These are phyloP conservation scores for Pisolithus marmoratus DNA, from an alignment of 768 basidiomycete species.

Conservation along the genomic window DNA sequence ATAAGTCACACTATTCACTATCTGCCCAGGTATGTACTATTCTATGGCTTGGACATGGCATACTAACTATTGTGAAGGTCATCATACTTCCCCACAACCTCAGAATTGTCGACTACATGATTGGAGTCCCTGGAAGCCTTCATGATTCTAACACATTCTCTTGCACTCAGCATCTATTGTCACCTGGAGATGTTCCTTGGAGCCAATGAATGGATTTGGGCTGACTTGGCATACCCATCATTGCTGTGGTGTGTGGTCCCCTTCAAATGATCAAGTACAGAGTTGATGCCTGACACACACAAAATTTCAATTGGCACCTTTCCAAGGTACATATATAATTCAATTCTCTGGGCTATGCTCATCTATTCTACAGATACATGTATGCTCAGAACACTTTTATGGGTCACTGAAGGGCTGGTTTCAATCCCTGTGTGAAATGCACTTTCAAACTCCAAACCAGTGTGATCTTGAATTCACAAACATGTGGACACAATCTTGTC, in stretches of 20 bases:
- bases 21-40: conserved; percentile 9
- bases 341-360: neutral
- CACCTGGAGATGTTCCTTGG: too few relatives aligned
- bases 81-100: too few relatives aligned
- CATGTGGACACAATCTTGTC: conserved; percentile 2
- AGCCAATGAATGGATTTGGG: too few relatives aligned
- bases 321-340: conserved; percentile 11
- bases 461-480: neutral
- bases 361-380: conserved; percentile 15
- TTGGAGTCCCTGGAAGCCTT: too few relatives aligned
- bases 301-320: conserved; percentile 16
- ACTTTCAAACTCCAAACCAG: conserved; percentile 2
- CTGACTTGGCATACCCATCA: too few relatives aligned
- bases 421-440: conserved; percentile 6
- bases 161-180: too few relatives aligned
- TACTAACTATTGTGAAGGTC: too few relatives aligned
- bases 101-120: too few relatives aligned
- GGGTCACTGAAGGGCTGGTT: conserved; percentile 11
- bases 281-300: conserved; percentile 10
- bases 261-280: conserved; percentile 16
- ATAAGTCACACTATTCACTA: conserved; percentile 10
- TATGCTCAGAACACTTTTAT: conserved; percentile 11
- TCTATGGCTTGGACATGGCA: too few relatives aligned
- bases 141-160: too few relatives aligned
- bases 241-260: conserved; percentile 3